Base-by-base conservation (phyloP, 2,329 filamentous ascomycete species). In the Clonostachys rosea region DNA sequence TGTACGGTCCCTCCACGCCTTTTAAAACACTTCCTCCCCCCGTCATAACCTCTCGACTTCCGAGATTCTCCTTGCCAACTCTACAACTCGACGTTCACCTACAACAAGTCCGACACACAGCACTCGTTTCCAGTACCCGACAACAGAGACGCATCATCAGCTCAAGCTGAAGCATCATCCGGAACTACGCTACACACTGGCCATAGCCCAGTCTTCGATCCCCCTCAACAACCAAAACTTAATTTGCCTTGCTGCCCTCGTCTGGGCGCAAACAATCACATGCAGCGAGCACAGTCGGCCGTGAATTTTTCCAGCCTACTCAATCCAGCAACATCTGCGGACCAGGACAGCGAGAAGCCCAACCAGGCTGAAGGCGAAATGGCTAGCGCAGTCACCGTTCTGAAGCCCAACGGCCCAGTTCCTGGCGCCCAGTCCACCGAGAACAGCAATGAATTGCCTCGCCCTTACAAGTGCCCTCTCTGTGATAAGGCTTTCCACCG, bases 401-500 rank as follows among this genome's bases (percentile, higher is more conserved):
- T 83, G 64, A 73, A 83, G 71, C 74, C 84, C 60, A 79, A 86
- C 58, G 83, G 79, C 50, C 79, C 78, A 43, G 63, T 84, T 43
- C 81, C 83, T 42, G 76, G 75, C 54, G 78, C 84, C 49, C 82
- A 89, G 61, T 59, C 73, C 53, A 57, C 81, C 69, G 69, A 89
- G 44, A 56, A 52, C 54, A 60, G 63, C 42, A 75, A 70, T 49
- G 92, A 97, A 69, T 81, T 97, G 46, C 94, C 94, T 50, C 86
- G 94, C 48, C 92, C 92, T 1, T 99, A 99, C 83, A 97, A 97
- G 76, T 99, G 92, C 69, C 91, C 92, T 51, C 82, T 99, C 53
- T 99, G 94, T 75, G 92, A 96, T 61, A 95, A 96, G 79, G 92
- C 94, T 51, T 99, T 99, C 73, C 94, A 97, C 76, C 90, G 94